phyloP scores from a whole-genome alignment of 164 flowering plant species.

The Santalum album region DNA sequence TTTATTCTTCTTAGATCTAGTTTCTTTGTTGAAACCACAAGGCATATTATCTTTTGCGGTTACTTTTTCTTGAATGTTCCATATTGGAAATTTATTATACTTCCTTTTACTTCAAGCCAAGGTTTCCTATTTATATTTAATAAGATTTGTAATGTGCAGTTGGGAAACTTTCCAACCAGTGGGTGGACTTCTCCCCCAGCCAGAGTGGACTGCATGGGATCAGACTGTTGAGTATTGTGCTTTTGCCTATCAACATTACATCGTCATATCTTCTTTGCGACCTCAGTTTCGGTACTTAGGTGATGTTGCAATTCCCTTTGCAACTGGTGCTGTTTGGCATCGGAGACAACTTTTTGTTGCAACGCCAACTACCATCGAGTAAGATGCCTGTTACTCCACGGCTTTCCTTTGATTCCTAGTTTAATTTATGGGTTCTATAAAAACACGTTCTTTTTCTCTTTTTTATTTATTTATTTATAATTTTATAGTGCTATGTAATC shows the following conservation, averaged over 20 bases:
- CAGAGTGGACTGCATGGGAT: slow-evolving; percentile 99
- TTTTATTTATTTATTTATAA: too few relatives aligned
- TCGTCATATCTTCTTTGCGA: slow-evolving; percentile 86
- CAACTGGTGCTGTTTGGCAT: slow-evolving; percentile 97
- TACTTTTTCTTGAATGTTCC: too few relatives aligned
- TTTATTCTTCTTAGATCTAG: too few relatives aligned
- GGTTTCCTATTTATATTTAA: not conserved
- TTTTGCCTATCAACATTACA: slow-evolving; percentile 83
- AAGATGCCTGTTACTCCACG: slow-evolving; percentile 16
- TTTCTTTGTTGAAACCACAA: too few relatives aligned
- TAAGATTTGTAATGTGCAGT: slow-evolving; percentile 36
- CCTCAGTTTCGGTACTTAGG: slow-evolving; percentile 96
- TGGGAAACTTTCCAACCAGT: slow-evolving; percentile 98
- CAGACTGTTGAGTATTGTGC: slow-evolving; percentile 99
- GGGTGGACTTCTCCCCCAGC: slow-evolving; percentile 91
- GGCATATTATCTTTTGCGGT: not conserved
- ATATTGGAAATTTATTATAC: too few relatives aligned
- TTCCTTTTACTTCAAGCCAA: too few relatives aligned
- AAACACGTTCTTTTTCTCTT: too few relatives aligned
- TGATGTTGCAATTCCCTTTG: slow-evolving; percentile 93
- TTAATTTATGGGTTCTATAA: too few relatives aligned
- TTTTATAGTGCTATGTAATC: too few relatives aligned
- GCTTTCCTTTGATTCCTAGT: not conserved
- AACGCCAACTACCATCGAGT: slow-evolving; percentile 97
- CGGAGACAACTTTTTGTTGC: slow-evolving; percentile 94